Evolutionary conservation across 1,284 basidiomycete species (phyloP).

Genomic region (Ustilago trichophora): DNA sequence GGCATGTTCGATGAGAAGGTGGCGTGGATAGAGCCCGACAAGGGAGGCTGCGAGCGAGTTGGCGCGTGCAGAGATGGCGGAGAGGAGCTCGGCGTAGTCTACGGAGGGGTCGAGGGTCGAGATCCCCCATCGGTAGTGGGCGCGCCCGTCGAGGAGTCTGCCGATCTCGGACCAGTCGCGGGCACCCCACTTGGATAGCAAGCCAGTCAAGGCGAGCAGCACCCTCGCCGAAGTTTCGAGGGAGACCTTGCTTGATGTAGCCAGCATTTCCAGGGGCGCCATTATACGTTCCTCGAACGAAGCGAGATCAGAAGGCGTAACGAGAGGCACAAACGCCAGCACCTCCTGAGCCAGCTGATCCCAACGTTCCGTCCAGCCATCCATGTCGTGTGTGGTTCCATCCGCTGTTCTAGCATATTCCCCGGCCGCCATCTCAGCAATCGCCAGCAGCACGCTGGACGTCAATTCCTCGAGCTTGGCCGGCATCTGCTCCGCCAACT

Average conservation of each 20-base stretch:
- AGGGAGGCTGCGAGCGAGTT: slow-evolving; percentile 20
- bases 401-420: slow-evolving; percentile 1
- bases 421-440: slow-evolving; percentile 12
- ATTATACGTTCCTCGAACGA: slow-evolving; percentile 28
- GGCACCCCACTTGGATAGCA: slow-evolving; percentile 30
- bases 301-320: slow-evolving; percentile 19
- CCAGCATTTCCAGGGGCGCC: slow-evolving; percentile 19
- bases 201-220: slow-evolving; percentile 14
- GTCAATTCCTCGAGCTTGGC: slow-evolving; percentile 21
- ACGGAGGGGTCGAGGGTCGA: slow-evolving; percentile 22
- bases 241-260: slow-evolving; percentile 21
- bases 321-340: slow-evolving; percentile 31
- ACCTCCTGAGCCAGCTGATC: slow-evolving; percentile 34
- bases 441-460: slow-evolving; percentile 21
- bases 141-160: slow-evolving; percentile 17
- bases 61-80: slow-evolving; percentile 12
- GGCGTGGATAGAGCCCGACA: slow-evolving; percentile 20
- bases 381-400: too few species aligned
- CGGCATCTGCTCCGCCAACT: slow-evolving; percentile 38
- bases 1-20: slow-evolving; percentile 34
- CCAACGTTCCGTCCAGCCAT: slow-evolving; percentile 24
- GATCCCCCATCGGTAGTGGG: slow-evolving; percentile 39
- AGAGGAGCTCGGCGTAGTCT: slow-evolving; percentile 32
- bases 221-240: slow-evolving; percentile 25
- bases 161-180: slow-evolving; percentile 34